Evolutionary conservation across 2,329 filamentous ascomycete genomes (phyloP), one percentile per base, ranked within the genome.

Genomic region (Didymosphaeria variabile): DNA sequence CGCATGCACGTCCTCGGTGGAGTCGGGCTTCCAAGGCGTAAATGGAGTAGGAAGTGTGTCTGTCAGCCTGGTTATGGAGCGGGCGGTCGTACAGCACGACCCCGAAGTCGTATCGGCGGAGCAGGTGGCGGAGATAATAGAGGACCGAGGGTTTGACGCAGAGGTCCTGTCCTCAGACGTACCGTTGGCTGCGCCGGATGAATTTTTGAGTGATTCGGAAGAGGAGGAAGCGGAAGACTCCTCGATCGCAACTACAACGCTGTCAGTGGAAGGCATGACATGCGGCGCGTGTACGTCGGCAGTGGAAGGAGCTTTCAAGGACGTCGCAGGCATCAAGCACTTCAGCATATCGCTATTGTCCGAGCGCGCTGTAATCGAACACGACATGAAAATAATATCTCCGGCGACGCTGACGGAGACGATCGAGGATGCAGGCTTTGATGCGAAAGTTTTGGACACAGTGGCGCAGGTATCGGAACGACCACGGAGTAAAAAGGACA

Each of bases 1-100:
- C 75, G 91, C 94, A 69, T 99, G 95, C 78, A 97, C 94, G 31
- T 96, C 94, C 47, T 90, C 95, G n/a, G 90, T 99, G 69, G 94
- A 98, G 84, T 88, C 90, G 61, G 95, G 91, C 67, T 97, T 99
- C 81, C 91, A 92, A 72, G 88, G 87, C 67, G 86, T 97, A 5
- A 84, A 90, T 42, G 94, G 95, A 57, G 89, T 95, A 10, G 91
- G 91, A 65, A 93, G 86, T 69, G 93, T 98, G 61, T 96, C 93
- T 10, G 91, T 99, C 71, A 97, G 93, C 76, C 83, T 99, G 70
- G 91, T 97, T 58, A 97, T 97, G 88, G 94, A 97, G 79, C 89
- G 94, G 62, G 95, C 94, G n/a, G 94, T 98, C 45, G 85, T 98
- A 38, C 90, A 94, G 79, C 95, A 99, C 80, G 91, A 98, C 78